These are phyloP conservation scores for Lomentospora prolificans DNA, from an alignment of 2,329 filamentous ascomycete species.

Conservation along the genomic window DNA sequence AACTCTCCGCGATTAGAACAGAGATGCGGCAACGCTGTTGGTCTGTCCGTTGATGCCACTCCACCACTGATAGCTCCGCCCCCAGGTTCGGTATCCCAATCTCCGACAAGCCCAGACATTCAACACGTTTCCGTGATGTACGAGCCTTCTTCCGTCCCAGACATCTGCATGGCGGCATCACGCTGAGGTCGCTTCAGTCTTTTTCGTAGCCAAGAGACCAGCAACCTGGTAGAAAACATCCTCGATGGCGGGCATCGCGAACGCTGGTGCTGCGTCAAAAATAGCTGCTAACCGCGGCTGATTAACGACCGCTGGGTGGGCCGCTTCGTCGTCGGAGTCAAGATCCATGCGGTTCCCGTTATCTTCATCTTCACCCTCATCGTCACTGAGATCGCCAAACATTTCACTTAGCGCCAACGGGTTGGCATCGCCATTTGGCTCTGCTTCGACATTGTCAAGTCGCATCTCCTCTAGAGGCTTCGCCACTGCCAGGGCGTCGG, in stretches of 20 bases:
- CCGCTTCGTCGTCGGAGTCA: conserved; percentile 36
- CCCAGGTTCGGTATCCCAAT: too few relatives aligned
- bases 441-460: conserved; percentile 27
- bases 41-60: too few relatives aligned
- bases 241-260: conserved; percentile 60
- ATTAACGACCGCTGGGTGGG: conserved; percentile 51
- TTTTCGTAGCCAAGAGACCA: conserved; percentile 27
- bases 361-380: conserved; percentile 26
- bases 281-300: conserved; percentile 60
- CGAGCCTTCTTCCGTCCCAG: background rate
- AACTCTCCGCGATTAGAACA: background rate
- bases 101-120: too few relatives aligned
- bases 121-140: background rate
- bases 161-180: background rate
- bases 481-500: conserved; percentile 39
- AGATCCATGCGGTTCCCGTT: conserved; percentile 31
- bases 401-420: conserved; percentile 20
- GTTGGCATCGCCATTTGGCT: conserved; percentile 18
- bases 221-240: conserved; percentile 69
- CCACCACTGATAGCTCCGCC: too few relatives aligned
- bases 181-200: background rate
- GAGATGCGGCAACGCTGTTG: too few relatives aligned
- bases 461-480: conserved; percentile 45
- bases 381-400: conserved; percentile 28
- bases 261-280: conserved; percentile 59